Conservation (phyloP, 2,329 filamentous ascomycete species). For the Curvularia lunata region DNA sequence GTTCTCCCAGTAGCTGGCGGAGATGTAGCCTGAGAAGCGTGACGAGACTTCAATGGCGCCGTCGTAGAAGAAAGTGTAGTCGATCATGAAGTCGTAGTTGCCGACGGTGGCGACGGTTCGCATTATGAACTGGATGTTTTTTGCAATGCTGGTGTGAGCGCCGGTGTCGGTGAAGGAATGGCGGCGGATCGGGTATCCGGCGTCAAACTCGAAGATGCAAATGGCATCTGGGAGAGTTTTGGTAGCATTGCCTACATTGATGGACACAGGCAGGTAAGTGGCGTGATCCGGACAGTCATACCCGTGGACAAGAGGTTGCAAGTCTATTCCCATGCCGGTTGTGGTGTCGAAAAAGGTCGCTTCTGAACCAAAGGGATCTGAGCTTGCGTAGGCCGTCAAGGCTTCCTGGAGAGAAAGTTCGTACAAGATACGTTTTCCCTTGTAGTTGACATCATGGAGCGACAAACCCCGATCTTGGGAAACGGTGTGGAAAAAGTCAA, state of each 20-base stretch:
- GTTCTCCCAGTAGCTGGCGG: constrained; percentile 32
- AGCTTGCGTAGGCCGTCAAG: constrained; percentile 59
- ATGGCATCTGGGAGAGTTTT: constrained; percentile 46
- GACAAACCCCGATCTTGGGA: constrained; percentile 57
- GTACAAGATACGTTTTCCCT: constrained; percentile 62
- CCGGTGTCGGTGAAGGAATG: constrained; percentile 27
- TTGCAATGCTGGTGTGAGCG: constrained; percentile 39
- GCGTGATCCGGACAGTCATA: constrained; percentile 62
- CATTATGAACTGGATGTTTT: constrained; percentile 51
- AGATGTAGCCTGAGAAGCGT: constrained; percentile 40
- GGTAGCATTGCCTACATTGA: constrained; percentile 46
- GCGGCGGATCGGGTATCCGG: constrained; percentile 42
- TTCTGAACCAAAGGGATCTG: constrained; percentile 56
- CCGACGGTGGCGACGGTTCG: constrained; percentile 59
- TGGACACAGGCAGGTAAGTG: constrained; percentile 58
- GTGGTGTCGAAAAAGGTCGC: constrained; percentile 57
- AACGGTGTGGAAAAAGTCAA: constrained; percentile 60
- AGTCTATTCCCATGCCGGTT: constrained; percentile 58
- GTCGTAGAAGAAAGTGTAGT: constrained; percentile 39
- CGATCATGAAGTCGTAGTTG: constrained; percentile 41
- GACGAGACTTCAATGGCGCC: constrained; percentile 35
- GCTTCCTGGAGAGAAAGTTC: constrained; percentile 64
- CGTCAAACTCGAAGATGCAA: constrained; percentile 50
- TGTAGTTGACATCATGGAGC: constrained; percentile 61
- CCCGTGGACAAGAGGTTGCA: constrained; percentile 52